phyloP scores from a whole-genome alignment of 305 asterid species.

The Rubia balearica region DNA sequence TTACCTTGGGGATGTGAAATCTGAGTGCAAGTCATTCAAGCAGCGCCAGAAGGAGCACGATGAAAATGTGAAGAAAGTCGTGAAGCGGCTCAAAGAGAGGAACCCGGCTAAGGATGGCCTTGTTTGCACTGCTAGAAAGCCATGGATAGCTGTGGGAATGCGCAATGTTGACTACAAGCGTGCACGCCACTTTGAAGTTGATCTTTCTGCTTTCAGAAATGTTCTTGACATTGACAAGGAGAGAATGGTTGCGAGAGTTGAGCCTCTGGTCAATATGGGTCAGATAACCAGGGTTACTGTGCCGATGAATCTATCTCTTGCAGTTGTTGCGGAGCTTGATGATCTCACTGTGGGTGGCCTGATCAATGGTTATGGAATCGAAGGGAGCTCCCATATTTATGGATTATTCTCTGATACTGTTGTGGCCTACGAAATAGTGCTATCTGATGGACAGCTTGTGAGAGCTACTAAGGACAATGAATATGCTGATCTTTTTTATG shows the following conservation, averaged over 20 bases:
- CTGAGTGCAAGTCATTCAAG: conserved; percentile 72
- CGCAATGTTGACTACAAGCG: conserved; percentile 94
- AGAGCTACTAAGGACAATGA: conserved; percentile 88
- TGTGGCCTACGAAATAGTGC: conserved; percentile 76
- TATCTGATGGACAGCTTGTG: conserved; percentile 75
- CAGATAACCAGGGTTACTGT: conserved; percentile 79
- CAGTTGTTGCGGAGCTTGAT: conserved; percentile 94
- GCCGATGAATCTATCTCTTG: conserved; percentile 82
- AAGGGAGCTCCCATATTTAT: conserved; percentile 87
- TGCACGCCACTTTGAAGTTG: conserved; percentile 90
- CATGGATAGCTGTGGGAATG: conserved; percentile 98
- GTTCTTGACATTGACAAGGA: conserved; percentile 65
- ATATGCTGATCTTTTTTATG: conserved; percentile 76
- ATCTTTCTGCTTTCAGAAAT: conserved; percentile 82
- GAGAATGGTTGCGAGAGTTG: conserved; percentile 74
- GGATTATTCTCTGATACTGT: conserved; percentile 90
- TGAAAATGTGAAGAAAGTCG: conserved; percentile 72
- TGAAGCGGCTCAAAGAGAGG: conserved; percentile 79
- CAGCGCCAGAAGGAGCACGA: conserved; percentile 87
- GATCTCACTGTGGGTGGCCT: conserved; percentile 94
- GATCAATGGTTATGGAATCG: conserved; percentile 90
- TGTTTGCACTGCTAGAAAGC: conserved; percentile 95
- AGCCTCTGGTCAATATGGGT: conserved; percentile 93
- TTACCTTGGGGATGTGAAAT: conserved; percentile 71
- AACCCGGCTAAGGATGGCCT: conserved; percentile 82